Base-by-base conservation (phyloP, 2,329 filamentous ascomycete species). In the Fusarium sp. region DNA sequence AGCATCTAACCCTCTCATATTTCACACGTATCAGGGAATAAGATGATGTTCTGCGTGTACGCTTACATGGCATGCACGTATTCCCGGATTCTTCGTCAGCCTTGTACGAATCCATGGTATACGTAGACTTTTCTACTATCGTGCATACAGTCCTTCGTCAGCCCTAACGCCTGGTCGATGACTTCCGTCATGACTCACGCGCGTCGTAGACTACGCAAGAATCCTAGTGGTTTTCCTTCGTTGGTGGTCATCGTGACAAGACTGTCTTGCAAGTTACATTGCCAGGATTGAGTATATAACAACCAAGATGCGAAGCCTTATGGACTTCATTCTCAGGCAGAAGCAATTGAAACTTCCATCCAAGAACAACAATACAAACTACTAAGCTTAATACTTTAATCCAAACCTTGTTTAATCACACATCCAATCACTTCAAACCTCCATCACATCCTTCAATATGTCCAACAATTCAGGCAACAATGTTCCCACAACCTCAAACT, bases 151-250 rank as follows among this genome's bases (percentile, higher is more conserved):
- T 71, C 24, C 20, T 56, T 61, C 44, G 45, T 66, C 60, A 65
- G 47, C 53, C 59, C 28, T 66, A 35, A 55, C 61, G 48, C 58
- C 68, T 62, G 54, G 48, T 26, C 47, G 24, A 24, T 42, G 30
- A 45, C 18, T 67, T 72, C 65, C 73, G 75, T 78, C 61, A 76
- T 75, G 76, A 78, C 55, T 77, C 75, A 77, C 76, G 75, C 61
- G 41, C 64, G 42, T 35, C 58, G 57, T 24, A 59, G 50, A 41
- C 53, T 74, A 64, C 68, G 62, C 68, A 72, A 67, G 42, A 59
- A 55, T 42, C 33, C 16, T 31, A 14, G 20, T 38, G 14, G 26
- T 47, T 28, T 45, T 24, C 33, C 11, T 33, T n/a, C 28, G 24
- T 31, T 38, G 24, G 39, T 36, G 41, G 50, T 48, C 42, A 33